Evolutionary conservation across 1,284 basidiomycete species (phyloP), one percentile per base, ranked within the genome.

Genomic region (Boletus mariae): DNA sequence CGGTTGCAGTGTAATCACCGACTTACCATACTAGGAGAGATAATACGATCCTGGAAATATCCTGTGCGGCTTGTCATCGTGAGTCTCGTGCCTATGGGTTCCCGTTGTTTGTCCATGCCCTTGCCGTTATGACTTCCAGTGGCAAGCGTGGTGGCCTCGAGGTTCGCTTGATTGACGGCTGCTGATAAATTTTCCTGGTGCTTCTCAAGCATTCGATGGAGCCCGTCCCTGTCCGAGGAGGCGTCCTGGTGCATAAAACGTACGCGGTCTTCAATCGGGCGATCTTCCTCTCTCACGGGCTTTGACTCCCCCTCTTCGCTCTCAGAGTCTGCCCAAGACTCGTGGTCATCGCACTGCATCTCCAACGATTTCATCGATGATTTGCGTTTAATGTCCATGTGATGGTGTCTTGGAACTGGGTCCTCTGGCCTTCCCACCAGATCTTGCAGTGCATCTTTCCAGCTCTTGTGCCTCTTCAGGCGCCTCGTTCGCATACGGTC

Each of bases 21-120:
- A 58, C 90, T 65, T 69, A 93, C 92, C 92, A 97, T 94, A 63
- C 86, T 89, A 0, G 94, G 93, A 13, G 92, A 87, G 55, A 97
- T 84, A 62, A 95, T 89, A 57, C 92, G 78, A 63, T 95, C 92
- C 66, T 94, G 92, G 77, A 97, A 96, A 72, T 93, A 97, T 6
- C 93, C 94, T 17, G 92, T 91, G 47, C 95, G 83, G 64, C 91
- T 94, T 3, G 95, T 97, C 94, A 99, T 98, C 0, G 96, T 96
- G 61, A 98, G 74, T 45, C 93, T 77, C 4, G 92, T 94, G 23
- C 90, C 90, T 62, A 94, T 82, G 11, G 81, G 81, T 38, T 80
- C 79, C 45, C 70, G 74, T 35, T 61, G 61, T 55, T 70, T 71
- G 59, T 62, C 66, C 54, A 68, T 70, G 58, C 59, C 64, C 46